A percentile compares a stretch with the other conserved stretches of the same genome.
Conservation (phyloP, 495 filamentous ascomycete species). For the Staphylotrichum longicolle region DNA sequence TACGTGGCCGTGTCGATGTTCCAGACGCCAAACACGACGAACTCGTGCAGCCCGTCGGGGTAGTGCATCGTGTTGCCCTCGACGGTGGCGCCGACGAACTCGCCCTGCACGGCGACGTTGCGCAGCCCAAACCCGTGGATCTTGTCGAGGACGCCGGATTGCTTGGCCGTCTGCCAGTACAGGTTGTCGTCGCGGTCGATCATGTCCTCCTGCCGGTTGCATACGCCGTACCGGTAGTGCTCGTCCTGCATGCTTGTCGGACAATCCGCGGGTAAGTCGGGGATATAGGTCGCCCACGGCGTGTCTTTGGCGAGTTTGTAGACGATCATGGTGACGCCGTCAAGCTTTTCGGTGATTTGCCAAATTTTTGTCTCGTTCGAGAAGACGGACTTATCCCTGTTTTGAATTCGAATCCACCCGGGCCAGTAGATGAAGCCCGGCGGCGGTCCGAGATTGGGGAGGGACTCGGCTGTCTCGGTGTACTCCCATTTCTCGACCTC, state of each 20-base stretch:
- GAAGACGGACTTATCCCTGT: constrained; percentile 8
- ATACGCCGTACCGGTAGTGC: constrained; percentile 19
- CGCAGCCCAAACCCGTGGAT: constrained; percentile 7
- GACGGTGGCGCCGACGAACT: constrained; percentile 22
- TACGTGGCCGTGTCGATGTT: constrained; percentile 23
- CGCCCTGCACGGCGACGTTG: constrained; percentile 27
- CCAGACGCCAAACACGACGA: constrained; percentile 26
- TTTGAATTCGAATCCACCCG: constrained; percentile 19
- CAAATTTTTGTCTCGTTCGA: constrained; percentile 7
- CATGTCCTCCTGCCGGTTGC: constrained; percentile 10
- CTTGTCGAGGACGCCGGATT: constrained; percentile 14
- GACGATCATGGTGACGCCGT: constrained; percentile 29
- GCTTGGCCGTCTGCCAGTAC: constrained; percentile 19
- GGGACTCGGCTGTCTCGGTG: neutral
- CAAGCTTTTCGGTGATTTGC: constrained; percentile 31
- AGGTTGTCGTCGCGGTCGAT: constrained; percentile 6
- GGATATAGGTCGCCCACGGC: constrained; percentile 9
- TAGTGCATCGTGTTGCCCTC: constrained; percentile 24
- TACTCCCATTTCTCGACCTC: constrained; percentile 28
- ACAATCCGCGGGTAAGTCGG: constrained; percentile 4
- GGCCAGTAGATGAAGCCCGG: constrained; percentile 23
- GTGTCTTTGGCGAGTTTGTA: constrained; percentile 22
- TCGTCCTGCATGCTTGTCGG: constrained; percentile 11
- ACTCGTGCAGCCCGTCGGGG: constrained; percentile 23
- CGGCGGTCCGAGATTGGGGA: constrained; percentile 3